Conservation (phyloP, 2,329 filamentous ascomycete genomes). For the Lecanoromycetidae sp. region DNA sequence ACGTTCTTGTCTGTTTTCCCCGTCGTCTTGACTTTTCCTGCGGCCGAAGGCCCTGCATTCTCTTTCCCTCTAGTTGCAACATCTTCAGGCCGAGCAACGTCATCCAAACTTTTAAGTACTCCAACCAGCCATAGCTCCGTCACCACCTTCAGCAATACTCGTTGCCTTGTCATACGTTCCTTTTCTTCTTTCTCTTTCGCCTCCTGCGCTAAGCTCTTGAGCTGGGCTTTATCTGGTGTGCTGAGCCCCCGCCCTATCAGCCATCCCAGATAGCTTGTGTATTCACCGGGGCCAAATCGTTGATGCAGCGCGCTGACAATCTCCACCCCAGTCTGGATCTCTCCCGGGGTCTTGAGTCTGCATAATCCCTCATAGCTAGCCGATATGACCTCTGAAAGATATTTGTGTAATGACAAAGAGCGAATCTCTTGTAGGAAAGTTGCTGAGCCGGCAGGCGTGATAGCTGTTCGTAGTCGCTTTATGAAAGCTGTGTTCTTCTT, state of each 20-base stretch:
- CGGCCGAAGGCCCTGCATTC: conserved; percentile 27
- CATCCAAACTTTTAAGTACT: conserved; percentile 67
- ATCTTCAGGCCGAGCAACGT: conserved; percentile 53
- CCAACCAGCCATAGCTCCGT: conserved; percentile 95
- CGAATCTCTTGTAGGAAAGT: conserved; percentile 86
- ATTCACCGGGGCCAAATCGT: conserved; percentile 79
- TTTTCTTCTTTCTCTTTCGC: conserved; percentile 91
- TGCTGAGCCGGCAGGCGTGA: conserved; percentile 63
- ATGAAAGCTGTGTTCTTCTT: conserved; percentile 99
- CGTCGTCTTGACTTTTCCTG: conserved; percentile 49
- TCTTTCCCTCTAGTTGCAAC: conserved; percentile 44
- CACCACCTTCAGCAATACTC: conserved; percentile 74
- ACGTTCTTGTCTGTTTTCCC: conserved; percentile 48
- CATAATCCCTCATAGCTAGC: conserved; percentile 91
- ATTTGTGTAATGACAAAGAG: conserved; percentile 84
- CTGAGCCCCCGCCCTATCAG: conserved; percentile 80
- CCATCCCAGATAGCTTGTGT: conserved; percentile 87
- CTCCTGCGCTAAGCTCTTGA: conserved; percentile 70
- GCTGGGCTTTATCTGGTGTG: conserved; percentile 70
- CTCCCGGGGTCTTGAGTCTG: conserved; percentile 80
- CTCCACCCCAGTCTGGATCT: conserved; percentile 83
- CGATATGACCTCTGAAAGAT: conserved; percentile 91
- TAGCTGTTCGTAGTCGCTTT: conserved; percentile 81
- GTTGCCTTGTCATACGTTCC: conserved; percentile 75
- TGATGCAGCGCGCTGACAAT: conserved; percentile 92